These are phyloP conservation scores for Hymenoscyphus infarciens DNA, from an alignment of 2,329 filamentous ascomycete species.

Conservation along the genomic window DNA sequence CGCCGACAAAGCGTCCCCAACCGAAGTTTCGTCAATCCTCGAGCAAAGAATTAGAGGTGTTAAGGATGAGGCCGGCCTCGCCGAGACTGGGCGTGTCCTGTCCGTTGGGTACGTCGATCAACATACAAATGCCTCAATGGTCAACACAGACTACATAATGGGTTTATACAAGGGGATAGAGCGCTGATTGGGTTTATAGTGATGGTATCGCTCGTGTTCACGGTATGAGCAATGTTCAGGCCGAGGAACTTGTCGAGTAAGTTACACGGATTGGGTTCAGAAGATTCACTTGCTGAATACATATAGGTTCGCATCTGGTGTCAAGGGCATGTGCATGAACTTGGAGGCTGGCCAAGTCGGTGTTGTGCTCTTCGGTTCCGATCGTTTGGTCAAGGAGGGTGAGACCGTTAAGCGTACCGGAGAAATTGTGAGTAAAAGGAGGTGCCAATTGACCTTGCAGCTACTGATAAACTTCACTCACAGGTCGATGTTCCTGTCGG, in stretches of 20 bases:
- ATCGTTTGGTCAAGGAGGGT: slow-evolving; percentile 99
- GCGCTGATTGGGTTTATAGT: slow-evolving; percentile 51
- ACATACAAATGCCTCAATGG: slow-evolving; percentile 13
- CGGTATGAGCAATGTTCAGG: slow-evolving; percentile 99
- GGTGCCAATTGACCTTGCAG: background rate
- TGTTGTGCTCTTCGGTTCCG: slow-evolving; percentile 99
- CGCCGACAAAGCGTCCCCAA: slow-evolving; percentile 92
- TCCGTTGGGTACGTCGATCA: slow-evolving; percentile 84
- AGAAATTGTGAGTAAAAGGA: slow-evolving; percentile 75
- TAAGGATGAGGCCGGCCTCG: slow-evolving; percentile 91
- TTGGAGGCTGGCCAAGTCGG: slow-evolving; percentile 99
- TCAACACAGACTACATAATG: slow-evolving; percentile 20
- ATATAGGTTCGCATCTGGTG: slow-evolving; percentile 91
- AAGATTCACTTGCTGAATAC: slow-evolving; percentile 19
- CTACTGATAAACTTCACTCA: slow-evolving; percentile 19
- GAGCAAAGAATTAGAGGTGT: slow-evolving; percentile 99
- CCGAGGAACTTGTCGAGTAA: slow-evolving; percentile 99
- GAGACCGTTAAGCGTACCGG: slow-evolving; percentile 99
- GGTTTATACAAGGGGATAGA: slow-evolving; percentile 2
- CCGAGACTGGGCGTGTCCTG: slow-evolving; percentile 98
- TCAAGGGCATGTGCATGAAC: slow-evolving; percentile 99
- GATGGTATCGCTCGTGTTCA: slow-evolving; percentile 99
- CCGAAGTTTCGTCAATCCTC: slow-evolving; percentile 98
- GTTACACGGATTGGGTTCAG: slow-evolving; percentile 40
- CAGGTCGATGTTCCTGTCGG: slow-evolving; percentile 97